These are phyloP conservation scores for Leucocoprinus leucothites DNA, from an alignment of 768 basidiomycete species.

Conservation along the genomic window DNA sequence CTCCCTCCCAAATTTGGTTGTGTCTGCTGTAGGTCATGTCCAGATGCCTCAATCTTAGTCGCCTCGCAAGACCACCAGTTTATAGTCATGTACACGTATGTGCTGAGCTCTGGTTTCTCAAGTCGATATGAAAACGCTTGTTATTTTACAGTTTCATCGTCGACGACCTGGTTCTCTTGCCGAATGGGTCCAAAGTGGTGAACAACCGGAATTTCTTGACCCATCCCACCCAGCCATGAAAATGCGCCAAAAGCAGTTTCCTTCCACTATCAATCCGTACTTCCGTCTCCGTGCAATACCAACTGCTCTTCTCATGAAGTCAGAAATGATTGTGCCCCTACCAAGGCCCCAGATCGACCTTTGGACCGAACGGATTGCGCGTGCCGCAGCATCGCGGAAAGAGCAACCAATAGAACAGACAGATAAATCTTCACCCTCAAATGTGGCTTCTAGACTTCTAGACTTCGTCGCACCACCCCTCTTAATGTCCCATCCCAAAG, in stretches of 20 bases:
- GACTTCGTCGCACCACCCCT: constrained; percentile 4
- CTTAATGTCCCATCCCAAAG: background rate
- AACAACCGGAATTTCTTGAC: background rate
- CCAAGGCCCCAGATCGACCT: background rate
- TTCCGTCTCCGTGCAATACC: constrained; percentile 5
- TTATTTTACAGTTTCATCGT: background rate
- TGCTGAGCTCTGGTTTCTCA: background rate
- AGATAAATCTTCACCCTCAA: background rate
- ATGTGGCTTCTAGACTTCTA: background rate
- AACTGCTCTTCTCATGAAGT: constrained; percentile 5
- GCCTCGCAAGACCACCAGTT: constrained; percentile 1
- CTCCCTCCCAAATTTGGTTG: too few relatives aligned
- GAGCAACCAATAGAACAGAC: background rate
- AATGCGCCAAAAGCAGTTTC: background rate
- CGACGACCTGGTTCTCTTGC: constrained; percentile 2
- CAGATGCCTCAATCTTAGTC: background rate
- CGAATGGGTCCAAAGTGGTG: background rate
- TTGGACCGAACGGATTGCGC: constrained; percentile 1
- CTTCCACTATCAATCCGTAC: background rate
- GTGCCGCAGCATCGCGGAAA: background rate
- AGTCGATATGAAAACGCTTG: background rate
- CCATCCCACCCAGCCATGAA: constrained; percentile 3
- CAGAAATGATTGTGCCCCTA: constrained; percentile 1
- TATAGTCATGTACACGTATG: constrained; percentile 7
- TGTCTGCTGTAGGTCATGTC: background rate